Percentiles rank a stretch among this genome's conserved stretches.
Evolutionary conservation across 2,329 filamentous ascomycete genomes (phyloP).

Genomic region (Byssothecium circinans): DNA sequence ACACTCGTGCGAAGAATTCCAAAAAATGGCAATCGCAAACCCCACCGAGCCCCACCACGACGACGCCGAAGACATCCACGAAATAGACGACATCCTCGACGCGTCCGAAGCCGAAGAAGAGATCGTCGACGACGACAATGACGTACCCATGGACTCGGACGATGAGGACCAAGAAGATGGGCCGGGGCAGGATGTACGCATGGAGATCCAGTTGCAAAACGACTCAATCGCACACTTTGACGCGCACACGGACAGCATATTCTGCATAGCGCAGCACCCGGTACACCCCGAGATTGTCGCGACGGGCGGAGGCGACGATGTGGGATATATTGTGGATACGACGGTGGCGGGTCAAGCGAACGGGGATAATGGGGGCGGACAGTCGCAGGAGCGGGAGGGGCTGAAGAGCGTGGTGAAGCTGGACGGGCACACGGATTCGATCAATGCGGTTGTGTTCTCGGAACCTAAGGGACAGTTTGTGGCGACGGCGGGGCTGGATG

Average conservation of each 20-base stretch:
- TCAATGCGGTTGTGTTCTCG: constrained; percentile 85
- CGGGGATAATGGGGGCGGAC: constrained; percentile 58
- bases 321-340: constrained; percentile 81
- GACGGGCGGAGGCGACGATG: constrained; percentile 84
- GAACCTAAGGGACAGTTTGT: constrained; percentile 80
- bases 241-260: constrained; percentile 84
- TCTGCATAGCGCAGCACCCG: constrained; percentile 92
- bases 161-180: constrained; percentile 59
- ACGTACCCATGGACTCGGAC: constrained; percentile 80
- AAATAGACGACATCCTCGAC: constrained; percentile 72
- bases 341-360: constrained; percentile 56
- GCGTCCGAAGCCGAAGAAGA: constrained; percentile 79
- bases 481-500: constrained; percentile 86
- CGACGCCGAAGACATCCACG: constrained; percentile 52
- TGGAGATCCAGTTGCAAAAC: constrained; percentile 82
- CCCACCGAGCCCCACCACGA: constrained; percentile 31
- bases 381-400: constrained; percentile 58
- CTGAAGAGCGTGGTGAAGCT: constrained; percentile 71
- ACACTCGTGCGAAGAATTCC: background rate
- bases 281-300: constrained; percentile 74
- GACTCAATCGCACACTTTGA: constrained; percentile 95
- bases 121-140: constrained; percentile 64
- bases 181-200: constrained; percentile 52
- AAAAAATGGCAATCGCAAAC: constrained; percentile 29
- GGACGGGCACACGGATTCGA: constrained; percentile 88